Base-by-base conservation (phyloP, 495 filamentous ascomycete genomes). In the Lophiostoma macrostomum region DNA sequence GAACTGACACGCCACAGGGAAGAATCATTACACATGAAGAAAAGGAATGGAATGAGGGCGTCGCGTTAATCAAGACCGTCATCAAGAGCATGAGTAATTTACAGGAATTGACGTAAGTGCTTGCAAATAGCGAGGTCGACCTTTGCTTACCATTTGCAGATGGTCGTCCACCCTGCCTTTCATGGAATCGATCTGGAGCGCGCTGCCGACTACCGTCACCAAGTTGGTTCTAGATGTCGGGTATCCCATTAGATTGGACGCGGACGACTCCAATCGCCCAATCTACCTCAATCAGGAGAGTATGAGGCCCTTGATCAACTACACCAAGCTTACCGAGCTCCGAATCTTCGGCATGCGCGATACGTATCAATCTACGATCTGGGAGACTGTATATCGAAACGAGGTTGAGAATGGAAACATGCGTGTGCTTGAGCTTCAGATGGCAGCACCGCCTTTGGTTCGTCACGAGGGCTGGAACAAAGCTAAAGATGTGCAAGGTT, bases 321-420 rank as follows among this genome's bases (percentile, higher is more conserved):
- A 50, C 35, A 43, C 16, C 19, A 52, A 55, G 25, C 44, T 60
- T 2, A 23, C 44, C 19, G 37, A 50, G 20, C 30, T 60, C 11
- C 36, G 50, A 4, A 49, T 60, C 37, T 52, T 52, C 20, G 35
- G 36, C 25, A 60, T 60, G 57, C 41, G 24, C 13, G 50, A 44
- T n/a, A 32, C 50, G 2, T 55, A 35, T 38, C 57, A 60, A 37
- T 44, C 50, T 2, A 45, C 50, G 29, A 45, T 60, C 31, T 60
- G 57, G 57, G 57, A 60, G 30, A 50, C 57, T 6, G 37, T 60
- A 18, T 60, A 18, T n/a, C 50, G 50, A 4, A 55, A 44, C 43
- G 18, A 41, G 3, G 20, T 41, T 11, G 53, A 56, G 4, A 23
- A 27, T 24, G 36, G 40, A 13, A 32, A n/a, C 2, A 53, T 59